These are phyloP conservation scores for Singerocomus inundabilis DNA, from an alignment of 1,284 basidiomycete species.

Conservation along the genomic window DNA sequence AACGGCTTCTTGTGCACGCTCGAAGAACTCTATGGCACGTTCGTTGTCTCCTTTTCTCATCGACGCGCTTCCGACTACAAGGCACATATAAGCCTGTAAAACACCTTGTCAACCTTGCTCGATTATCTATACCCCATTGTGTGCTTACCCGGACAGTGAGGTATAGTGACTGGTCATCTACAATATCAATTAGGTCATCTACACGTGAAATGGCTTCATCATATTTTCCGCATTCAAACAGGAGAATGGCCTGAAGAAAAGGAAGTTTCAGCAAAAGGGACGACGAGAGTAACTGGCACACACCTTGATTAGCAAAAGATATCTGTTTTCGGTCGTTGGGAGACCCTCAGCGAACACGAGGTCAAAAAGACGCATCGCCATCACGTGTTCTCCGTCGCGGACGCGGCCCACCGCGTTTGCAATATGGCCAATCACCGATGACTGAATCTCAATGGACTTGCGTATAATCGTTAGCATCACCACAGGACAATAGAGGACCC, in stretches of 20 bases:
- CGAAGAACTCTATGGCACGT: not conserved
- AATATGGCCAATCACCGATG: slow-evolving; percentile 5
- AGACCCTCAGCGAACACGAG: slow-evolving; percentile 3
- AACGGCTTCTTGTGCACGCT: not conserved
- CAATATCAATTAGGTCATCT: not conserved
- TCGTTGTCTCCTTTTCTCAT: not conserved
- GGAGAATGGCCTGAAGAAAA: slow-evolving; percentile 1
- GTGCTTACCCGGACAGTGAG: slow-evolving; percentile 1
- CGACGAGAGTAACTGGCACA: not conserved
- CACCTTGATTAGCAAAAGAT: slow-evolving; percentile 12
- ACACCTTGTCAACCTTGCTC: not conserved
- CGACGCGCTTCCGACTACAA: not conserved
- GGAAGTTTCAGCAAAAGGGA: not conserved
- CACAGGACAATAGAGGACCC: not conserved
- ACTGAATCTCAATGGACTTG: slow-evolving; percentile 2
- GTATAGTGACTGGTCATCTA: not conserved
- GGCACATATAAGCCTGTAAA: slow-evolving; percentile 1
- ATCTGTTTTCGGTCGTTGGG: not conserved
- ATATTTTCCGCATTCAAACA: slow-evolving; percentile 1
- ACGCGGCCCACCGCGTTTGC: not conserved
- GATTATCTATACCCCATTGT: not conserved
- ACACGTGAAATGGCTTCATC: slow-evolving; percentile 1
- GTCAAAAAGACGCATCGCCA: slow-evolving; percentile 4
- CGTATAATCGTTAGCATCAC: no score
- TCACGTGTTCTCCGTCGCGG: not conserved